Conservation (phyloP, 2,329 filamentous ascomycete species). For the Diplodia corticola region DNA sequence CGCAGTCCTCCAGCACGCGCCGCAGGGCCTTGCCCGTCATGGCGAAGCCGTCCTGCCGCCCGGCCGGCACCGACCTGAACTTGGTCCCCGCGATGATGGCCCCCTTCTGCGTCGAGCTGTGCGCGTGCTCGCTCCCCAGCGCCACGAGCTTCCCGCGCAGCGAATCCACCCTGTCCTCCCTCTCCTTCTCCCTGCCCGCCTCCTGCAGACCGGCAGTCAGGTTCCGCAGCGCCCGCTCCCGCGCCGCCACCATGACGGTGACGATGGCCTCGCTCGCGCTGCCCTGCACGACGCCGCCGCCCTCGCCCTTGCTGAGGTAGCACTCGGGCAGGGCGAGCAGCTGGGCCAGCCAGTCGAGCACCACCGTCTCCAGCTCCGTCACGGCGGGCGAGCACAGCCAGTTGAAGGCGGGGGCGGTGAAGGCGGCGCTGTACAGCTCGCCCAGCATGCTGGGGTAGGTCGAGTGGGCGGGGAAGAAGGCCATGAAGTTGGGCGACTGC, state of each 20-base stretch:
- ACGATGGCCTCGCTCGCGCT: slow-evolving; percentile 85
- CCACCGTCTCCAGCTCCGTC: slow-evolving; percentile 89
- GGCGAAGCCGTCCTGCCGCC: slow-evolving; percentile 64
- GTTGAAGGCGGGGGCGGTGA: slow-evolving; percentile 91
- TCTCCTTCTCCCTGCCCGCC: slow-evolving; percentile 61
- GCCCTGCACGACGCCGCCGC: slow-evolving; percentile 93
- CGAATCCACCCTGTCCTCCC: slow-evolving; percentile 68
- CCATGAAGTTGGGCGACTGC: slow-evolving; percentile 93
- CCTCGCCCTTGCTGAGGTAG: slow-evolving; percentile 72
- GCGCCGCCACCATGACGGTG: slow-evolving; percentile 81
- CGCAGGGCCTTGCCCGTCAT: slow-evolving; percentile 67
- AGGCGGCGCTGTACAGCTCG: slow-evolving; percentile 87
- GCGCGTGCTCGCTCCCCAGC: slow-evolving; percentile 74
- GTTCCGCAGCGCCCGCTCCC: slow-evolving; percentile 55
- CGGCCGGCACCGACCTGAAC: slow-evolving; percentile 68
- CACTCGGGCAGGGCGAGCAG: slow-evolving; percentile 70
- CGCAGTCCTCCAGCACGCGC: slow-evolving; percentile 63
- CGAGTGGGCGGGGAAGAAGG: slow-evolving; percentile 83
- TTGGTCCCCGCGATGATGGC: slow-evolving; percentile 84
- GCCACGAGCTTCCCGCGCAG: slow-evolving; percentile 74
- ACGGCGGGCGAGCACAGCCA: slow-evolving; percentile 93
- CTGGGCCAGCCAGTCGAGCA: slow-evolving; percentile 87
- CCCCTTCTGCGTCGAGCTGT: slow-evolving; percentile 84
- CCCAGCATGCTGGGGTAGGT: slow-evolving; percentile 85
- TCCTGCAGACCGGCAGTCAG: slow-evolving; percentile 37